Conservation (phyloP, 257 asterid species). For the Gentiana straminea region DNA sequence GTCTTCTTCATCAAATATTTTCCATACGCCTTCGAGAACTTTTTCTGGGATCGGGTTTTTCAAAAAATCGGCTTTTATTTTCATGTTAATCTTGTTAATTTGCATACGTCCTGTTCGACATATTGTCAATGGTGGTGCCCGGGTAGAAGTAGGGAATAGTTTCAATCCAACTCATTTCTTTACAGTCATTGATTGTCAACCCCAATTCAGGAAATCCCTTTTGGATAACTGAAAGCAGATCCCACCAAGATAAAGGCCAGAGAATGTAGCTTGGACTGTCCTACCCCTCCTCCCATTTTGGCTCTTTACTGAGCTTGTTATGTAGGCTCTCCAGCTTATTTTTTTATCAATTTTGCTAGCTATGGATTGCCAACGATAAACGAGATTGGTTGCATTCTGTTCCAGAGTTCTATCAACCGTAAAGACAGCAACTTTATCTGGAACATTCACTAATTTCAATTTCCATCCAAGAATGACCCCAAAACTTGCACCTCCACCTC, state of each 20-base stretch:
- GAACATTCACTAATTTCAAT: neutral
- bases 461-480: neutral
- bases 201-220: neutral
- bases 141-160: neutral
- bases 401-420: neutral
- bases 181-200: neutral
- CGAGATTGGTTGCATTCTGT: neutral
- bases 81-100: no score
- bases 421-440: neutral
- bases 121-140: no score
- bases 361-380: neutral
- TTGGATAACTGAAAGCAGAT: neutral
- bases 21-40: no score
- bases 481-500: slow-evolving; percentile 1
- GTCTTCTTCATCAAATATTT: no score
- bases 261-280: neutral
- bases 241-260: neutral
- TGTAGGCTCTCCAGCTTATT: neutral
- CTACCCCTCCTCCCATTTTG: neutral
- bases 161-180: slow-evolving; percentile 1
- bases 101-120: no score
- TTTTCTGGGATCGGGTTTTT: no score
- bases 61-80: no score
- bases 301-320: neutral
- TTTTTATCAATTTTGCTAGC: neutral